Conservation (phyloP, 805 yeast species). For the Yamadazyma scolyti region DNA sequence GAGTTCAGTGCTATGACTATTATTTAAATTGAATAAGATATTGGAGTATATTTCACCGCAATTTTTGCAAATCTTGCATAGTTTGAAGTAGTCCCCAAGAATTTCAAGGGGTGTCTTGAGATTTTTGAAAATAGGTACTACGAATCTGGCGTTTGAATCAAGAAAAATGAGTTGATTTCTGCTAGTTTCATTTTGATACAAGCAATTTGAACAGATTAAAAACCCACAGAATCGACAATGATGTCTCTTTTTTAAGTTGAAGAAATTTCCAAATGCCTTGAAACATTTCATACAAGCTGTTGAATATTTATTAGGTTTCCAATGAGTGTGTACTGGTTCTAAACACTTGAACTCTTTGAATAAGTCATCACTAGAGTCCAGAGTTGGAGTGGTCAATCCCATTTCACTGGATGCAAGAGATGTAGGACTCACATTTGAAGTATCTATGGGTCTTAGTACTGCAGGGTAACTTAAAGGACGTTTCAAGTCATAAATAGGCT, state of each 20-base stretch:
- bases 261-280: conserved; percentile 22
- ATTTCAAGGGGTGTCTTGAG: conserved; percentile 5
- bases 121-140: conserved; percentile 31
- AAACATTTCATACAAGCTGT: conserved; percentile 42
- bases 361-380: too few species aligned
- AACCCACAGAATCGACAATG: conserved; percentile 53
- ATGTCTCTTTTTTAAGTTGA: conserved; percentile 34
- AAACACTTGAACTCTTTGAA: too few species aligned
- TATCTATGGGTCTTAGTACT: conserved; percentile 41
- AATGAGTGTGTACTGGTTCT: conserved; percentile 51
- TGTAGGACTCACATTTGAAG: conserved; percentile 1
- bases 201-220: conserved; percentile 37
- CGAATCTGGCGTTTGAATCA: conserved; percentile 27
- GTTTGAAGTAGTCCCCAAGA: conserved; percentile 13
- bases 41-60: conserved; percentile 24
- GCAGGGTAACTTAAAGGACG: conserved; percentile 51
- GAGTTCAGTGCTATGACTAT: conserved; percentile 1
- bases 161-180: conserved; percentile 11
- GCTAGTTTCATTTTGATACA: conserved; percentile 14
- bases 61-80: conserved; percentile 30
- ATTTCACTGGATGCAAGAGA: too few species aligned
- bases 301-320: conserved; percentile 46
- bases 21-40: conserved; percentile 12
- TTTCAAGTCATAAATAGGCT: conserved; percentile 45
- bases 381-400: too few species aligned